These are phyloP conservation scores for Diaporthe vexans DNA, from an alignment of 2,329 filamentous ascomycete genomes.

Conservation along the genomic window DNA sequence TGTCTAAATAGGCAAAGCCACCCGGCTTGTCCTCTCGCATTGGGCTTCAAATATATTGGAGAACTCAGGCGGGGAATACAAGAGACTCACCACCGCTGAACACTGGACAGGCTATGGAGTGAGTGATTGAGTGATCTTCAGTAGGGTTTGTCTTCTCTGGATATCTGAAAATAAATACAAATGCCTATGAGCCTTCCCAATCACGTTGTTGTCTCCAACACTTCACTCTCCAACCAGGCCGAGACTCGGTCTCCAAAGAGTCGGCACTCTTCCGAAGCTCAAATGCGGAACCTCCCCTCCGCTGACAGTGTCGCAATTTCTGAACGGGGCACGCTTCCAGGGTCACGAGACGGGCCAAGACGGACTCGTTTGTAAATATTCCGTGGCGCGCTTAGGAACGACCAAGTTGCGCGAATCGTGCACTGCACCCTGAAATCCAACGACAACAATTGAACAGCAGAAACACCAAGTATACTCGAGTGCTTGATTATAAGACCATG, in stretches of 20 bases:
- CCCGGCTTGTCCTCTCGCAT: background rate
- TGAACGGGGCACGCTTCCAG: background rate
- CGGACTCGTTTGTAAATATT: background rate
- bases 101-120: background rate
- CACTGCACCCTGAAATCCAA: background rate
- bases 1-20: constrained; percentile 1
- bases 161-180: background rate
- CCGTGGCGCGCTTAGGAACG: constrained; percentile 2
- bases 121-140: background rate
- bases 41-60: background rate
- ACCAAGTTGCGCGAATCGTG: background rate
- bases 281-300: constrained; percentile 13
- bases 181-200: background rate
- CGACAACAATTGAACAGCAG: background rate
- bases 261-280: background rate
- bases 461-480: background rate
- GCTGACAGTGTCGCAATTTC: constrained; percentile 1
- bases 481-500: background rate
- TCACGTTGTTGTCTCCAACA: background rate
- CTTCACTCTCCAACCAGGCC: background rate
- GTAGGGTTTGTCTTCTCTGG: background rate
- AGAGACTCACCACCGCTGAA: background rate
- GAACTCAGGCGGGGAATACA: background rate
- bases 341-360: constrained; percentile 5
- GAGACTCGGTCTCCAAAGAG: background rate